Evolutionary conservation across 148 eudicot genomes (phyloP), one percentile per base, ranked within the genome.

Genomic region (Tetragonia tetragonoides): DNA sequence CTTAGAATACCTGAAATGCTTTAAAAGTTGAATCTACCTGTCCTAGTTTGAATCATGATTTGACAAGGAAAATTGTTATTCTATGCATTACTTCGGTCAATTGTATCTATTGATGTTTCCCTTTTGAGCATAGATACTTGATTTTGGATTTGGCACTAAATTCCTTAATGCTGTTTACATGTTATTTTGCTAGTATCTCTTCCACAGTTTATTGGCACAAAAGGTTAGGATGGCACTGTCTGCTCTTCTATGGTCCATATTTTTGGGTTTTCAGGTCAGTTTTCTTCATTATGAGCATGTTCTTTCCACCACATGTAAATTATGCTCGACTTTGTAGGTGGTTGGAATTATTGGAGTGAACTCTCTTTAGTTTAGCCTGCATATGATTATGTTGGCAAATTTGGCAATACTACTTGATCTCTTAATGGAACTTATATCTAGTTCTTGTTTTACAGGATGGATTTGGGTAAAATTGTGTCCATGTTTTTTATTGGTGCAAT

Each of bases 231-330:
- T n/a, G 54, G 56, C 34, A 21, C 47, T 21, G 18, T 68, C 37
- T 44, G 28, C 3, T 42, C 10, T 10, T 44, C 72, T 46, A 42
- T 44, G 34, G 49, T 39, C 3, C 49, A 20, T 42, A 11, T 6
- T 21, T 20, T 44, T 64, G 71, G 37, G 6, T 68, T 53, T 46
- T 41, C 72, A 68, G 54, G 72, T 68, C 34, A 68, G 56, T 44
- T 46, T 67, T 23, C 41, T 39, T 41, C 47, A 41, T 67, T 11
- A 24, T 67, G 51, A 67, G n/a, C 20, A n/a, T 41, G 40, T 18
- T 17, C 5, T 15, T 42, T 20, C 24, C 24, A 41, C 47, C 41
- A 67, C 28, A 67, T 67, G 23, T 1, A 17, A 23, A 10, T 41
- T 1, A 67, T 37, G 17, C 24, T 20, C 40, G 41, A 21, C 71